A percentile compares a stretch with the other conserved stretches of the same genome.
These are phyloP conservation scores for Telopea speciosissima DNA, from an alignment of 177 flowering plant species.

Conservation along the genomic window DNA sequence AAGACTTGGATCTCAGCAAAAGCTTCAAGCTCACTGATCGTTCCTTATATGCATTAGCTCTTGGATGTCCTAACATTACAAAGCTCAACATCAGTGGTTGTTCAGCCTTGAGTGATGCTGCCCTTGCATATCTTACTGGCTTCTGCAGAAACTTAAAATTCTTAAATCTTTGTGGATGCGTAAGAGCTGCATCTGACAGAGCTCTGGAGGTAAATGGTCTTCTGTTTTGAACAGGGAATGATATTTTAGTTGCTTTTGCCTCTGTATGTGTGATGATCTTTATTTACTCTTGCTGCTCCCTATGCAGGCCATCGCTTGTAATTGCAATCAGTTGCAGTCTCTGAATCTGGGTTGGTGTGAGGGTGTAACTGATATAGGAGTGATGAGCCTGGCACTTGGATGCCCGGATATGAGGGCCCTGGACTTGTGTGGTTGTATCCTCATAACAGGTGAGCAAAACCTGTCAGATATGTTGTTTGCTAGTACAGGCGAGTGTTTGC, in stretches of 20 bases:
- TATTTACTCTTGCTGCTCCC: not conserved
- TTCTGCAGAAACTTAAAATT: slow-evolving; percentile 60
- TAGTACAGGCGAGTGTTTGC: too few relatives aligned
- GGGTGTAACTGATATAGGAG: slow-evolving; percentile 70
- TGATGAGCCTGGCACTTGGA: slow-evolving; percentile 79
- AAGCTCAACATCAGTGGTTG: slow-evolving; percentile 95
- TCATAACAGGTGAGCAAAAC: slow-evolving; percentile 56
- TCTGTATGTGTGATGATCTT: not conserved
- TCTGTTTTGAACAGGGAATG: not conserved
- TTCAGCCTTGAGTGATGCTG: slow-evolving; percentile 62
- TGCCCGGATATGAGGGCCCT: slow-evolving; percentile 84
- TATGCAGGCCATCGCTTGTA: slow-evolving; percentile 73
- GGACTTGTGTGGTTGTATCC: slow-evolving; percentile 85
- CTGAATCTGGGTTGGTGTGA: slow-evolving; percentile 97
- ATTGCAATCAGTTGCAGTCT: slow-evolving; percentile 65
- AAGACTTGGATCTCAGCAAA: slow-evolving; percentile 90
- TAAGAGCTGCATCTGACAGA: slow-evolving; percentile 65
- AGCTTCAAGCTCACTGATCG: slow-evolving; percentile 75
- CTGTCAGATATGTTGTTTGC: too few relatives aligned
- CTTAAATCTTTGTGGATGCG: slow-evolving; percentile 94
- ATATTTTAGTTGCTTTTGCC: not conserved
- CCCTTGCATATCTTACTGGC: slow-evolving; percentile 54
- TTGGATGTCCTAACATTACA: slow-evolving; percentile 64
- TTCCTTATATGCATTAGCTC: slow-evolving; percentile 71
- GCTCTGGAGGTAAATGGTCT: slow-evolving; percentile 59